Evolutionary conservation across 2,329 filamentous ascomycete genomes (phyloP), one percentile per base, ranked within the genome.

Genomic region (Arachnomyces sp.): DNA sequence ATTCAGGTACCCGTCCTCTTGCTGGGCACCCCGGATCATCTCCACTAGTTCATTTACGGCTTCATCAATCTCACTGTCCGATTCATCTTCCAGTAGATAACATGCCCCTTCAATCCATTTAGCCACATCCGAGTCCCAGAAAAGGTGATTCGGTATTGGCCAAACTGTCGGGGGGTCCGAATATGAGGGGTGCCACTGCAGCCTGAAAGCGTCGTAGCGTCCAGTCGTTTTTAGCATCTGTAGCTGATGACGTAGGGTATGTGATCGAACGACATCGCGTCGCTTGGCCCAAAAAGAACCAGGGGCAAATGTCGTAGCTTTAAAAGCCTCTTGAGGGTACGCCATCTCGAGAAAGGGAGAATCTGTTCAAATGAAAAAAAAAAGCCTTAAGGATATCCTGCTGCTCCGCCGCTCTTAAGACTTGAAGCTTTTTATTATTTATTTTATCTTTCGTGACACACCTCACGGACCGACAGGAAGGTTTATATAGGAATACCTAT

Each of bases 81-180:
- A 57, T 11, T 66, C 46, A 33, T 64, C 56, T 14, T 49, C 46
- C 1, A 78, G 53, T 41, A 74, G 70, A 46, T 78, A 78, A 45
- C 72, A 76, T 2, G 73, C 74, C 1, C 68, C 73, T 54, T 78
- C 75, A 35, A 78, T 74, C 74, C 74, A 78, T 55, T 78, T 78
- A 5, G 67, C 75, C n/a, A 75, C 55, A 54, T 72, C 70, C 0
- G 62, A 68, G 48, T 80, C 77, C 75, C 75, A 79, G 52, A 79
- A 80, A 3, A 76, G 59, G 45, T 77, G 73, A 15, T 74, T 72
- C 0, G 75, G 74, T 12, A 78, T 66, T 1, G 77, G 77, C 72
- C 73, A 78, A 9, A 66, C 56, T n/a, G 61, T 50, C 9, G 67
- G 66, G 37, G 65, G 55, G 35, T 77, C 68, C 11, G 63, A 64